Evolutionary conservation across 768 basidiomycete genomes (phyloP).

Genomic region (Rhodosporidiobolus sp.): DNA sequence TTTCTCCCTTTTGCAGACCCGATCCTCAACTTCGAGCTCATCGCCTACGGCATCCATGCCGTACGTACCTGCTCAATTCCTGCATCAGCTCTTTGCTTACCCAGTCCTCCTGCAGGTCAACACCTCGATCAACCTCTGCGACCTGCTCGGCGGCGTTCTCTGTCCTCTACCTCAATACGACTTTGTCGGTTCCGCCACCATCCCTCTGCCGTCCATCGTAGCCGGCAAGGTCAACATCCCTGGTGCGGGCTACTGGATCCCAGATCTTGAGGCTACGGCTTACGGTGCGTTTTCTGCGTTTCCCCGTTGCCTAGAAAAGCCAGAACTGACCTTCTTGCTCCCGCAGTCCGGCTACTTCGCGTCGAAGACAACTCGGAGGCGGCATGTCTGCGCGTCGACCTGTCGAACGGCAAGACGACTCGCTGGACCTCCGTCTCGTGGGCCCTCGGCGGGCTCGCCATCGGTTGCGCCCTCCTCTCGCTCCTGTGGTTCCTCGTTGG

Average conservation of each 20-base stretch:
- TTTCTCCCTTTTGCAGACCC: slow-evolving; percentile 55
- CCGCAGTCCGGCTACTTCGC: slow-evolving; percentile 27
- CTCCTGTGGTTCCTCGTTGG: slow-evolving; percentile 54
- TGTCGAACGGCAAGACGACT: slow-evolving; percentile 85
- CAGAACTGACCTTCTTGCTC: background rate
- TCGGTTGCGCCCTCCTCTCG: slow-evolving; percentile 57
- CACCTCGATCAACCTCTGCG: slow-evolving; percentile 80
- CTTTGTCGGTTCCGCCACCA: slow-evolving; percentile 61
- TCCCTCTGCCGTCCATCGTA: slow-evolving; percentile 19
- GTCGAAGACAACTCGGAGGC: slow-evolving; percentile 56
- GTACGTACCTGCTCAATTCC: background rate
- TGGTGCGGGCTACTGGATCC: slow-evolving; percentile 75
- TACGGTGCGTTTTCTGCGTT: slow-evolving; percentile 67
- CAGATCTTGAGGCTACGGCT: slow-evolving; percentile 85
- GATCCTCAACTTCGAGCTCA: slow-evolving; percentile 72
- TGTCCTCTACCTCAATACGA: slow-evolving; percentile 79
- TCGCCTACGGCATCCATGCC: slow-evolving; percentile 71
- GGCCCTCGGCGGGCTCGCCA: slow-evolving; percentile 62
- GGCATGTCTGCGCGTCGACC: slow-evolving; percentile 85
- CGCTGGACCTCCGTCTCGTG: slow-evolving; percentile 73
- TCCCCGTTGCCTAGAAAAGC: background rate
- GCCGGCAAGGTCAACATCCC: slow-evolving; percentile 59
- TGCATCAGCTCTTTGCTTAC: background rate
- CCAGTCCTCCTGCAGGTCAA: slow-evolving; percentile 54
- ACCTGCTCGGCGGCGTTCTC: slow-evolving; percentile 68